Evolutionary conservation across 2,329 filamentous ascomycete species (phyloP).

Genomic region (Pyrenophora teres): DNA sequence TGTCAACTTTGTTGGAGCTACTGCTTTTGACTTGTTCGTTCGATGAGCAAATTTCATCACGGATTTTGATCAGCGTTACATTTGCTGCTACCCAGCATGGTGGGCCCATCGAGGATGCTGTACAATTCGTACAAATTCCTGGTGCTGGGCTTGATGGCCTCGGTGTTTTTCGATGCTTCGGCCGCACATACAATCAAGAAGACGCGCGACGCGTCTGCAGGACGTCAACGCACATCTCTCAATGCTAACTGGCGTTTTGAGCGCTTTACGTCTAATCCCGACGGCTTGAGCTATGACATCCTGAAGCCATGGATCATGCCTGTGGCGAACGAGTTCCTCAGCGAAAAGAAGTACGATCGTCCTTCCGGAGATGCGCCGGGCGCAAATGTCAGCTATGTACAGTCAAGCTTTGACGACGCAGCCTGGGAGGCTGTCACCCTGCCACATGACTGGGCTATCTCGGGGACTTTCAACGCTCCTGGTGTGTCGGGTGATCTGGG

Average conservation of each 20-base stretch:
- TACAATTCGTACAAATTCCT: conserved; percentile 10
- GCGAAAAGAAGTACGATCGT: conserved; percentile 37
- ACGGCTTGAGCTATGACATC: conserved; percentile 44
- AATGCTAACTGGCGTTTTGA: conserved; percentile 49
- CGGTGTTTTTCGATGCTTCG: conserved; percentile 5
- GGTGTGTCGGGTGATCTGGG: conserved; percentile 49
- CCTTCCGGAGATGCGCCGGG: conserved; percentile 38
- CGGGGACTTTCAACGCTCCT: conserved; percentile 50
- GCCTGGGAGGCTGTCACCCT: conserved; percentile 51
- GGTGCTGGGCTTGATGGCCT: conserved; percentile 18
- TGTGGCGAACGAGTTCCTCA: conserved; percentile 50
- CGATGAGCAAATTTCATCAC: conserved; percentile 2
- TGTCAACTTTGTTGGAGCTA: not conserved
- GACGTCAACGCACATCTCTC: conserved; percentile 40
- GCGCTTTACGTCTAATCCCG: conserved; percentile 46
- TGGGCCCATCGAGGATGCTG: conserved; percentile 2
- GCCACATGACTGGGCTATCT: conserved; percentile 58
- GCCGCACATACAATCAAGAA: conserved; percentile 11
- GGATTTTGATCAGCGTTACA: not conserved
- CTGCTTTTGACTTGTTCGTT: conserved; percentile 4
- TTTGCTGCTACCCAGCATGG: conserved; percentile 1
- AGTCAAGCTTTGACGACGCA: conserved; percentile 48
- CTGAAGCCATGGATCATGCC: conserved; percentile 53
- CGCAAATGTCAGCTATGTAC: conserved; percentile 41
- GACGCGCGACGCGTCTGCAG: conserved; percentile 3